Conservation (phyloP, 1,139 yeast genomes). For the Lodderomyces parapsilosis region DNA sequence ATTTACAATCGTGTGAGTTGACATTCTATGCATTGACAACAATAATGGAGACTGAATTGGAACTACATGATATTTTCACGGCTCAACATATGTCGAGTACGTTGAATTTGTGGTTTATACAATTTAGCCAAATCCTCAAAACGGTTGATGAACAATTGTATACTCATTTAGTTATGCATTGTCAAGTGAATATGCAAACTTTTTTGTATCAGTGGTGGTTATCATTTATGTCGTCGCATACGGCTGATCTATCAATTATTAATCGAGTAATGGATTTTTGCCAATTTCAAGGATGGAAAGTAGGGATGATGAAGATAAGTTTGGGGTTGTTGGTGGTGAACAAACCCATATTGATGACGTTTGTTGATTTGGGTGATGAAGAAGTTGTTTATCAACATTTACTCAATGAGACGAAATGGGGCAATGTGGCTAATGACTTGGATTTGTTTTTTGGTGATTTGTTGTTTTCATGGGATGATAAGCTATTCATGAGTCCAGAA, state of each 20-base stretch:
- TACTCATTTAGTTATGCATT: slow-evolving; percentile 37
- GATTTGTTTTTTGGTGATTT: slow-evolving; percentile 42
- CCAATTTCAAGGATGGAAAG: slow-evolving; percentile 64
- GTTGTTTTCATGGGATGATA: slow-evolving; percentile 37
- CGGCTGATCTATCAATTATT: slow-evolving; percentile 50
- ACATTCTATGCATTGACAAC: slow-evolving; percentile 58
- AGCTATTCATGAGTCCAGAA: slow-evolving; percentile 20
- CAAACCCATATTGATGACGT: slow-evolving; percentile 48
- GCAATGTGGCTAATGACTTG: slow-evolving; percentile 49
- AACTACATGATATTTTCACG: slow-evolving; percentile 57
- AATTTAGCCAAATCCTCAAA: slow-evolving; percentile 48
- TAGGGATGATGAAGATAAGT: slow-evolving; percentile 60
- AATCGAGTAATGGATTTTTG: slow-evolving; percentile 54
- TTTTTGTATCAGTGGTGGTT: slow-evolving; percentile 67
- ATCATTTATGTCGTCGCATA: slow-evolving; percentile 61
- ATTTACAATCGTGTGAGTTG: slow-evolving; percentile 43
- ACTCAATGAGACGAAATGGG: slow-evolving; percentile 56
- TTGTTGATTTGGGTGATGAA: slow-evolving; percentile 47
- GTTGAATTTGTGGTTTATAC: slow-evolving; percentile 51
- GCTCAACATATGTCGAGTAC: slow-evolving; percentile 57
- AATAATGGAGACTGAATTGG: slow-evolving; percentile 60
- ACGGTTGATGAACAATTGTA: slow-evolving; percentile 42
- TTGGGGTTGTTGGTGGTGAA: slow-evolving; percentile 55
- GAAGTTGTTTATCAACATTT: slow-evolving; percentile 63
- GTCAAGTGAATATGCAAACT: slow-evolving; percentile 37